Evolutionary conservation across 2,329 filamentous ascomycete genomes (phyloP).

Genomic region (Curvularia spicifera): DNA sequence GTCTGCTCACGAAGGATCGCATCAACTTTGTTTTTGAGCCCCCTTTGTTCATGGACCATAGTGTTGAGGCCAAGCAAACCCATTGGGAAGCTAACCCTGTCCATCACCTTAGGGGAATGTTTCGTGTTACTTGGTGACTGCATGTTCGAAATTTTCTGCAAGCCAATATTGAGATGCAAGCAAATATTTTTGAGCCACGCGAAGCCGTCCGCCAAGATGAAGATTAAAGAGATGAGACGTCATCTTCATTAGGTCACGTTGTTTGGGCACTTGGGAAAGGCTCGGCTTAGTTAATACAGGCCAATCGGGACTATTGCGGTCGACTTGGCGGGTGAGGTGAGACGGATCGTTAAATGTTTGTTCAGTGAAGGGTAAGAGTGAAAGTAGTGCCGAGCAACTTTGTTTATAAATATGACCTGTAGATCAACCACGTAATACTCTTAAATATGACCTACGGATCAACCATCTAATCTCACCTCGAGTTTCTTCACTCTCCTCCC

Average conservation of each 20-base stretch:
- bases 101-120: conserved; percentile 4
- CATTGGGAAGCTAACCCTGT: background rate
- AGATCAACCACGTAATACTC: background rate
- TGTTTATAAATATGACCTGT: conserved; percentile 5
- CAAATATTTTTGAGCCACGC: background rate
- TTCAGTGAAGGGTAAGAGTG: background rate
- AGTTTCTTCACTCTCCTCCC: background rate
- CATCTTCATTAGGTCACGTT: conserved; percentile 7
- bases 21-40: background rate
- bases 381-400: background rate
- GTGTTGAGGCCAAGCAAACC: background rate
- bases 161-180: background rate
- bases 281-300: background rate
- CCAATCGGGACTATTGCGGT: conserved; percentile 2
- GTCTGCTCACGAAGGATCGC: background rate
- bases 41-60: background rate
- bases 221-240: background rate
- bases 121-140: background rate
- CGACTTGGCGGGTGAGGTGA: conserved; percentile 8
- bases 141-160: background rate
- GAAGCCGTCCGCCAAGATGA: conserved; percentile 1
- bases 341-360: conserved; percentile 2
- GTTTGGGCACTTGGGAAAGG: background rate
- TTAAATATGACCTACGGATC: no score
- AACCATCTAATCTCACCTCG: no score